A percentile compares a stretch with the other conserved stretches of the same genome.
phyloP scores from a whole-genome alignment of 2,329 filamentous ascomycete genomes.

The Fusarium decemcellulare region DNA sequence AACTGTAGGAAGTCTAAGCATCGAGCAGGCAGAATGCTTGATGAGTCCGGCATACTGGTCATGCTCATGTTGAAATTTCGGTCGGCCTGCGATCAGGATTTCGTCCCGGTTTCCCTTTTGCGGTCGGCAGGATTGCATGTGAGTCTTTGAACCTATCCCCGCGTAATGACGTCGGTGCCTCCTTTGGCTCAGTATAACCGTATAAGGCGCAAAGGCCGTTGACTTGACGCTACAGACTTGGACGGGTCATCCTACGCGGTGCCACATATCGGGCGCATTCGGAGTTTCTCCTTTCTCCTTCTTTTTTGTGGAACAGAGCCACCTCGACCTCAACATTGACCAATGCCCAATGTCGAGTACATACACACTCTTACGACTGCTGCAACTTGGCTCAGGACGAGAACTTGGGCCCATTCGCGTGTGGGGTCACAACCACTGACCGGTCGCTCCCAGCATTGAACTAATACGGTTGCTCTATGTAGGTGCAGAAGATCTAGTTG shows the following conservation, averaged over 20 bases:
- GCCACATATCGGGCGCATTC: too few relatives aligned
- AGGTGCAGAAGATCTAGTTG: constrained; percentile 20
- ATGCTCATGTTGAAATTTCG: not conserved
- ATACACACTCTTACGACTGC: not conserved
- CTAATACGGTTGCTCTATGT: constrained; percentile 33
- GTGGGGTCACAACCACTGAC: constrained; percentile 23
- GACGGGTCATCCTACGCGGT: not conserved
- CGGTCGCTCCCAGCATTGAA: constrained; percentile 27
- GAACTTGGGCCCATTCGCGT: constrained; percentile 17
- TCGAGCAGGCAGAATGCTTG: not conserved
- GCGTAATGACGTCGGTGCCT: constrained; percentile 2
- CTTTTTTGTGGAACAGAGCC: too few relatives aligned
- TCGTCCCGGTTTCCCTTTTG: constrained; percentile 4
- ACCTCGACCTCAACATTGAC: not conserved
- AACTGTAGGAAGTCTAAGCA: constrained; percentile 8
- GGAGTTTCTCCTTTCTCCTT: too few relatives aligned
- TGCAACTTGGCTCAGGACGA: not conserved
- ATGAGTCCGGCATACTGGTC: not conserved
- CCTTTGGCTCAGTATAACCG: not conserved
- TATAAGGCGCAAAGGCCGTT: not conserved
- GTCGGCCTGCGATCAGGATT: not conserved
- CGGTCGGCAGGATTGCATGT: not conserved
- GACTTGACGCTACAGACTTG: not conserved
- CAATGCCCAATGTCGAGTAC: not conserved
- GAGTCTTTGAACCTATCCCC: not conserved